phyloP scores from a whole-genome alignment of 192 early-diverging fungal genomes.

The Funneliformis mosseae region DNA sequence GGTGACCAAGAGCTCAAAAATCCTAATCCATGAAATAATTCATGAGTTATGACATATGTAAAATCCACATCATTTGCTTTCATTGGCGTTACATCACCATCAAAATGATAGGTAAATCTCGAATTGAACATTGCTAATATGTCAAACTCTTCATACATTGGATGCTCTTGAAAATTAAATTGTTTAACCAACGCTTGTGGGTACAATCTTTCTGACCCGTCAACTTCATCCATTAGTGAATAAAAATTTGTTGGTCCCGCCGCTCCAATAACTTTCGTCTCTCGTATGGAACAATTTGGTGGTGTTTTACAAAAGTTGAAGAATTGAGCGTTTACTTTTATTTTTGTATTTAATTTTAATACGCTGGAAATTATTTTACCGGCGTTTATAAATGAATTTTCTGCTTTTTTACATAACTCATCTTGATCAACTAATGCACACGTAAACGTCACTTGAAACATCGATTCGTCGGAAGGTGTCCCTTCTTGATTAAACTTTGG shows the following conservation, averaged over 20 bases:
- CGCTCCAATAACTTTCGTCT: neutral
- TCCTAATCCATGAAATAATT: constrained; percentile 26
- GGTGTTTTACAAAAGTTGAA: neutral
- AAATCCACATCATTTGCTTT: neutral
- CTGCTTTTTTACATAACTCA: neutral
- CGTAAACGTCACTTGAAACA: neutral
- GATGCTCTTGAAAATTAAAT: neutral
- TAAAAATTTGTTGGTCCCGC: neutral
- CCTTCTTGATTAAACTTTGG: neutral
- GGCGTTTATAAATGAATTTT: neutral
- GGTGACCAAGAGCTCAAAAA: neutral
- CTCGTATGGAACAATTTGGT: too few relatives aligned
- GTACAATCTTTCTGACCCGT: neutral
- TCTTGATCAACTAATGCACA: neutral
- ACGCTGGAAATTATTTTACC: neutral
- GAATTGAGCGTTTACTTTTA: constrained; percentile 7
- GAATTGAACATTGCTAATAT: constrained; percentile 1
- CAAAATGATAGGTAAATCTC: neutral
- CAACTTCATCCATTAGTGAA: neutral
- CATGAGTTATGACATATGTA: neutral
- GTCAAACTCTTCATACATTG: neutral
- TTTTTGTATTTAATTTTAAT: neutral
- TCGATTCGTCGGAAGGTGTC: neutral
- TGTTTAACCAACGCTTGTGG: constrained; percentile 23
- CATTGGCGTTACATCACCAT: neutral